These are phyloP conservation scores for Phanerochaete carnosa DNA, from an alignment of 768 basidiomycete species.

Conservation along the genomic window DNA sequence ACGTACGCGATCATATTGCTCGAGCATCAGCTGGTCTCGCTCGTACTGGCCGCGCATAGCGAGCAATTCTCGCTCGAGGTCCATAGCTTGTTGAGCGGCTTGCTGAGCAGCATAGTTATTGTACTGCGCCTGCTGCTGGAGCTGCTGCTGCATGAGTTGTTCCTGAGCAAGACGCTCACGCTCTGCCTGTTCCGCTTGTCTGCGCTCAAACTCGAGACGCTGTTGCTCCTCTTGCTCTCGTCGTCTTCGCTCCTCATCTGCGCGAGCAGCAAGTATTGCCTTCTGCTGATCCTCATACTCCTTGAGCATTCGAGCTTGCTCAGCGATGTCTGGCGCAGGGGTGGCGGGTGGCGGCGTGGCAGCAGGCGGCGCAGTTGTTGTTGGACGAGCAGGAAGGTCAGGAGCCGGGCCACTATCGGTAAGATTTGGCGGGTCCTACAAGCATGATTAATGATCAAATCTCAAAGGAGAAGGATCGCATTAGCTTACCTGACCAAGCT, in stretches of 20 bases:
- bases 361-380: slow-evolving; percentile 40
- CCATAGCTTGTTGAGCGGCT: slow-evolving; percentile 68
- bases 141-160: slow-evolving; percentile 78
- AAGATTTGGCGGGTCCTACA: slow-evolving; percentile 93
- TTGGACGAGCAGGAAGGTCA: slow-evolving; percentile 81
- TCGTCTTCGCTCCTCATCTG: slow-evolving; percentile 80
- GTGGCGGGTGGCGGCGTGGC: slow-evolving; percentile 67
- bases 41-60: slow-evolving; percentile 97
- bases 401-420: slow-evolving; percentile 79
- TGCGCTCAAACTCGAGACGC: slow-evolving; percentile 85
- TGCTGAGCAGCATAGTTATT: slow-evolving; percentile 75
- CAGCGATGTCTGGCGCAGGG: slow-evolving; percentile 75
- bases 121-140: slow-evolving; percentile 53
- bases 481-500: slow-evolving; percentile 79
- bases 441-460: not conserved
- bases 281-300: slow-evolving; percentile 95
- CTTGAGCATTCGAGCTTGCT: slow-evolving; percentile 92
- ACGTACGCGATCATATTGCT: slow-evolving; percentile 93
- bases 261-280: slow-evolving; percentile 76
- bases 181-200: slow-evolving; percentile 85
- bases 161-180: slow-evolving; percentile 87
- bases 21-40: slow-evolving; percentile 94
- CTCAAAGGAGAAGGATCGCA: not conserved
- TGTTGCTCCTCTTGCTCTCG: slow-evolving; percentile 74
- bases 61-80: slow-evolving; percentile 87